A percentile compares a stretch with the other conserved stretches of the same genome.
phyloP scores from a whole-genome alignment of 345 rosid genomes.

The Durio zibethinus region DNA sequence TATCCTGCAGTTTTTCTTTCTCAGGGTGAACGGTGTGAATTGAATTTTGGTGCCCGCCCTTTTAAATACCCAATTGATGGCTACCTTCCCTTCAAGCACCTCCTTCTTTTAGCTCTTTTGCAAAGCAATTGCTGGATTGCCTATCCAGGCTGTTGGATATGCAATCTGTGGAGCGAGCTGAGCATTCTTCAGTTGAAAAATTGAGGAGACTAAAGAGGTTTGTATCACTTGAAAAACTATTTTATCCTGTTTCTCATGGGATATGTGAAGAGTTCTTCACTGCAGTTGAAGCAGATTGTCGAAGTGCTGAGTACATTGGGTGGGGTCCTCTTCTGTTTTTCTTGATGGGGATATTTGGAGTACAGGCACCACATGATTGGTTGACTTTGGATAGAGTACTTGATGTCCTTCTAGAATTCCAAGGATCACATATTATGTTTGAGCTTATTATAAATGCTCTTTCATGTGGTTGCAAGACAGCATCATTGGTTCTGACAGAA shows the following conservation, averaged over 20 bases:
- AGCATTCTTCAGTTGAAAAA: slow-evolving; percentile 54
- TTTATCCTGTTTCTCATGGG: slow-evolving; percentile 61
- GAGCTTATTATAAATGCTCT: slow-evolving; percentile 67
- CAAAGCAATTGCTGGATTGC: slow-evolving; percentile 56
- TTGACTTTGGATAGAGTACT: slow-evolving; percentile 66
- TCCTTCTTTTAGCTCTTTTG: slow-evolving; percentile 45
- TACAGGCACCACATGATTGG: slow-evolving; percentile 73
- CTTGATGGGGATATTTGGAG: slow-evolving; percentile 68
- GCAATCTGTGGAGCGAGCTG: slow-evolving; percentile 49
- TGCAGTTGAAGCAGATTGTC: slow-evolving; percentile 51
- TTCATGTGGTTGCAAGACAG: slow-evolving; percentile 75
- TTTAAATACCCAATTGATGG: slow-evolving; percentile 66
- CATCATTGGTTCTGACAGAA: slow-evolving; percentile 58
- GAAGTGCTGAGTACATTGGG: slow-evolving; percentile 59
- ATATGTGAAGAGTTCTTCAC: slow-evolving; percentile 71
- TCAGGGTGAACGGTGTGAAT: slow-evolving; percentile 83
- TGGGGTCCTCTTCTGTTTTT: slow-evolving; percentile 77
- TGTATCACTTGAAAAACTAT: slow-evolving; percentile 66
- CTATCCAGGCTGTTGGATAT: slow-evolving; percentile 65
- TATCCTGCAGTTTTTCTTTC: slow-evolving; percentile 92
- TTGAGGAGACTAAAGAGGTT: slow-evolving; percentile 80
- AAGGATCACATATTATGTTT: slow-evolving; percentile 53
- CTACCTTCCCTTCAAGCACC: slow-evolving; percentile 71
- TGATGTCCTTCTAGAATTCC: slow-evolving; percentile 58
- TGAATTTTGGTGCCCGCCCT: slow-evolving; percentile 84